Evolutionary conservation across 2,329 filamentous ascomycete species (phyloP), one percentile per base, ranked within the genome.

Genomic region (Orbilia brochopaga): DNA sequence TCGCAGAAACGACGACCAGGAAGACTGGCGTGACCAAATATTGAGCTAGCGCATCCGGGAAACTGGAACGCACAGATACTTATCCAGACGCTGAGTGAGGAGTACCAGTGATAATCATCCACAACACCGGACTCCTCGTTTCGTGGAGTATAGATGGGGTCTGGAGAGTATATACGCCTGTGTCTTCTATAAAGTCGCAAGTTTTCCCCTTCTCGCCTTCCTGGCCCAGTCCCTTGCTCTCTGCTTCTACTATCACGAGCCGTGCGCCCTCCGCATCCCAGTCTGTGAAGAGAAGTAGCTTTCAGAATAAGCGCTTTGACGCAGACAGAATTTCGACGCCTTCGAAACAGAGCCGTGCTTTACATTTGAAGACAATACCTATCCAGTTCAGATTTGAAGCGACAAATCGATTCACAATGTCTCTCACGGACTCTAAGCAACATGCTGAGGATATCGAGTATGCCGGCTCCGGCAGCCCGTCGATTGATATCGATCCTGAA

Each of bases 131-230:
- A 42, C 24, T 53, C 51, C 24, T 32, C 56, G 64, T 52, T 66
- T 61, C 50, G 64, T 44, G 64, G 52, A 61, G 51, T 69, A 48
- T n/a, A 52, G 42, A 30, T 3, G 54, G 57, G 52, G 15, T 15
- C 57, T 69, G 35, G 53, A 17, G 50, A 59, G 3, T 32, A 3
- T 4, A 32, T 32, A 32, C 27, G 8, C 27, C 64, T 70, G 51
- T 21, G 8, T 51, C 54, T 56, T 60, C 66, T 70, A 70, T 70
- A 70, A 70, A 70, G 66, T 64, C 40, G 59, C 66, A 60, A 37
- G 59, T 54, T 64, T 60, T 54, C 58, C 44, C 59, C 59, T 60
- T 60, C 37, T 37, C 4, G 2, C 13, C n/a, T 10, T 37, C 37
- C 46, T 15, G 35, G 37, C 48, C 21, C 5, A 27, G 37, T 53